Evolutionary conservation across 1,284 basidiomycete genomes (phyloP).

Genomic region (Ceratobasidium sp.): DNA sequence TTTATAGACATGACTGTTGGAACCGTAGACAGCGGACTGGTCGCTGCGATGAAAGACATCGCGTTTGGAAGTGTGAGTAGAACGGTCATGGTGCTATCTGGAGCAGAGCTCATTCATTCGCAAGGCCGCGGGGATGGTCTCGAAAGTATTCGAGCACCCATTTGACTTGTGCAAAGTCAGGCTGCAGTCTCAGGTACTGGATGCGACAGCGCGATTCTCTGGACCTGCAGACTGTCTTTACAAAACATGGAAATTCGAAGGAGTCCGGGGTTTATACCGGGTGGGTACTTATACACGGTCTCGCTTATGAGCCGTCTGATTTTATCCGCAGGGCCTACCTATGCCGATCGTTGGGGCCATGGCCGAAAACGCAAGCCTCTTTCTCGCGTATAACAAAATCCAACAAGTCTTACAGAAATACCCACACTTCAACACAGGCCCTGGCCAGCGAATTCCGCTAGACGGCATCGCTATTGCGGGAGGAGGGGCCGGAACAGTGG

Average conservation of each 20-base stretch:
- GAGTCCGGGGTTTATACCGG: slow-evolving; percentile 81
- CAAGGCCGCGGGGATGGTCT: slow-evolving; percentile 82
- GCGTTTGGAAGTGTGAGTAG: slow-evolving; percentile 60
- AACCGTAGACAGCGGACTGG: slow-evolving; percentile 22
- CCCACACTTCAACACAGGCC: slow-evolving; percentile 64
- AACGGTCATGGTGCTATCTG: background rate
- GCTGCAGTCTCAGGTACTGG: slow-evolving; percentile 84
- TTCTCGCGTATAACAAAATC: slow-evolving; percentile 87
- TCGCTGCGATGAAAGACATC: slow-evolving; percentile 57
- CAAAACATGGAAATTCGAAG: slow-evolving; percentile 82
- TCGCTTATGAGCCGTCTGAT: slow-evolving; percentile 23
- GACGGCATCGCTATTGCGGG: slow-evolving; percentile 80
- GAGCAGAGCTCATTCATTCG: slow-evolving; percentile 23
- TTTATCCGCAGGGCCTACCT: slow-evolving; percentile 75
- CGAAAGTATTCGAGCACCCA: slow-evolving; percentile 88
- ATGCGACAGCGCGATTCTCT: slow-evolving; percentile 74
- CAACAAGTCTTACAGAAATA: slow-evolving; percentile 63
- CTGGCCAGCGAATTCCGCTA: slow-evolving; percentile 63
- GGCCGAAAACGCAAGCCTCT: slow-evolving; percentile 89
- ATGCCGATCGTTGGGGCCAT: slow-evolving; percentile 92
- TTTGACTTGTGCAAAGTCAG: slow-evolving; percentile 89
- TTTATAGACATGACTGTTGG: slow-evolving; percentile 25
- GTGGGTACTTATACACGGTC: slow-evolving; percentile 62
- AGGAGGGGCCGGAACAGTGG: slow-evolving; percentile 82
- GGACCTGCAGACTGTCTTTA: slow-evolving; percentile 85